Conservation (phyloP, 2,329 filamentous ascomycete species). For the Xenoacremonium recifei region DNA sequence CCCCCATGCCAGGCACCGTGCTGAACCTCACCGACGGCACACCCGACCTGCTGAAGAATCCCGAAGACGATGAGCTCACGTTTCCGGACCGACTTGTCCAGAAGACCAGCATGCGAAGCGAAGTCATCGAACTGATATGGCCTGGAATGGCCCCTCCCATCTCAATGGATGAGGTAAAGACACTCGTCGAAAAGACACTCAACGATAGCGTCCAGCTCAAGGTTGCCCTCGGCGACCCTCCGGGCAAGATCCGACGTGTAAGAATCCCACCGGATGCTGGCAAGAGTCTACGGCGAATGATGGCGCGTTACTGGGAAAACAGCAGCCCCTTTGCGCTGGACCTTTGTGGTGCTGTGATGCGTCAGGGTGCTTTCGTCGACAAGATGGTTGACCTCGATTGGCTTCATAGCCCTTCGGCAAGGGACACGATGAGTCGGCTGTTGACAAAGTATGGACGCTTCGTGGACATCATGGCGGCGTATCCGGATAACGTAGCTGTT, state of each 20-base stretch:
- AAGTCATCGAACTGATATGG: conserved; percentile 40
- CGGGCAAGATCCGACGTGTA: not conserved
- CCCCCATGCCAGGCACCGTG: conserved; percentile 68
- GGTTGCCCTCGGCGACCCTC: too few species aligned
- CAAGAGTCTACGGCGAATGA: conserved; percentile 25
- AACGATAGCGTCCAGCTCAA: conserved; percentile 20
- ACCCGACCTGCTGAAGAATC: conserved; percentile 32
- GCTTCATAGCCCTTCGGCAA: conserved; percentile 64
- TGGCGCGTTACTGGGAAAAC: conserved; percentile 43
- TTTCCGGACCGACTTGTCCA: conserved; percentile 59
- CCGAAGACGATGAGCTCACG: conserved; percentile 28
- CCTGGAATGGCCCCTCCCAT: conserved; percentile 23
- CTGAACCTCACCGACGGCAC: conserved; percentile 52
- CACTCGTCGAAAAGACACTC: conserved; percentile 48
- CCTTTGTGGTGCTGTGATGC: conserved; percentile 39
- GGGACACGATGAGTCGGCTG: conserved; percentile 57
- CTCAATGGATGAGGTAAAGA: conserved; percentile 51
- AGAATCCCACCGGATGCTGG: not conserved
- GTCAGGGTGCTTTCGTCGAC: conserved; percentile 40
- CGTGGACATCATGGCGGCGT: conserved; percentile 49
- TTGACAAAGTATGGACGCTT: conserved; percentile 62
- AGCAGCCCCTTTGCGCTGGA: conserved; percentile 36
- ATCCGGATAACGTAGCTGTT: conserved; percentile 49
- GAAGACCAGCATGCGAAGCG: conserved; percentile 39
- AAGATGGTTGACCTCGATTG: conserved; percentile 45